Evolutionary conservation across 1,139 yeast species (phyloP).

Genomic region (Scheffersomyces quercinus): DNA sequence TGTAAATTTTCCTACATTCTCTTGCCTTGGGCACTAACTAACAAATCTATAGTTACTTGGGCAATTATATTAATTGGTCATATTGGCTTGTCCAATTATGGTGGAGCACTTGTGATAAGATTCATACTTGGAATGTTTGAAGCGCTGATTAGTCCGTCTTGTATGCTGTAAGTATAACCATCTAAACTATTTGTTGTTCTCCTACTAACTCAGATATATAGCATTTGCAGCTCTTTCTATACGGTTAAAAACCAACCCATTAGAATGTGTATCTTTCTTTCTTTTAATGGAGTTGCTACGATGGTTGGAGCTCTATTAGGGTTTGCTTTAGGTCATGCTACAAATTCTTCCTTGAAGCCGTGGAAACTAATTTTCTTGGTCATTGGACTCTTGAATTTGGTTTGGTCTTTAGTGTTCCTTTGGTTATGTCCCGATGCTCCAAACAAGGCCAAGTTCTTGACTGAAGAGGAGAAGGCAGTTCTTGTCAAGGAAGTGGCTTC

Average conservation of each 20-base stretch:
- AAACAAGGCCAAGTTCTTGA: constrained; percentile 16
- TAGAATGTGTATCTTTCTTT: constrained; percentile 31
- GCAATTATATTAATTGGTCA: constrained; percentile 51
- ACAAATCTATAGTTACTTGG: constrained; percentile 36
- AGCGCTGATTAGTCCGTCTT: constrained; percentile 36
- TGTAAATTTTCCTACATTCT: no score
- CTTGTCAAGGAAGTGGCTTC: constrained; percentile 22
- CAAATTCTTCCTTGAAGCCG: constrained; percentile 21
- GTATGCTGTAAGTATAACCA: constrained; percentile 13
- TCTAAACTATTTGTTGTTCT: constrained; percentile 19
- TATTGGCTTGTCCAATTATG: constrained; percentile 44
- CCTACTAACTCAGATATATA: constrained; percentile 10
- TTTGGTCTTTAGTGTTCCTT: constrained; percentile 24
- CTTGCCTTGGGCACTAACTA: no score
- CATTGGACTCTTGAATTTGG: constrained; percentile 42
- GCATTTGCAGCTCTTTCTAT: constrained; percentile 21
- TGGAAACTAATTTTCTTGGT: constrained; percentile 54
- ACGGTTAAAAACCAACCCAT: constrained; percentile 34
- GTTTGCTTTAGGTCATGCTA: constrained; percentile 37
- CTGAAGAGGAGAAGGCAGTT: constrained; percentile 21
- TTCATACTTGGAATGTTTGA: constrained; percentile 43
- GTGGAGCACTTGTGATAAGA: constrained; percentile 50
- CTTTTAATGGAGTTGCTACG: constrained; percentile 31
- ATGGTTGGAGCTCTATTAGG: constrained; percentile 32
- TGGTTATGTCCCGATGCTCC: constrained; percentile 22